phyloP scores from a whole-genome alignment of 768 basidiomycete genomes.

The Hygrocybe coccinea region DNA sequence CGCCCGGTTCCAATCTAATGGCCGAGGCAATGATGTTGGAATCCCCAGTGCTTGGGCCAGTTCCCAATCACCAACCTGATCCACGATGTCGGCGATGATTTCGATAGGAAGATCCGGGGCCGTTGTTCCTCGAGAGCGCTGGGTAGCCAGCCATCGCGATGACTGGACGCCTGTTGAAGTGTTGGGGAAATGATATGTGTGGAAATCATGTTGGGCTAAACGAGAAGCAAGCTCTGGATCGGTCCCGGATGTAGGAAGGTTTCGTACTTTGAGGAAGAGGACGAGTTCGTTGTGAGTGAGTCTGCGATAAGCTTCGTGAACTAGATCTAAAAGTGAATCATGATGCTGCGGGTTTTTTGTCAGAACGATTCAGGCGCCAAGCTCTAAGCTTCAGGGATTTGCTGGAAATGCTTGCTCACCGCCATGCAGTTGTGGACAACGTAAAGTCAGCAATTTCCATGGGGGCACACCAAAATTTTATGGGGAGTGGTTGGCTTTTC shows the following conservation, averaged over 20 bases:
- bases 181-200: conserved; percentile 60
- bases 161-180: conserved; percentile 24
- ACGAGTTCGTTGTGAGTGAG: conserved; percentile 63
- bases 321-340: conserved; percentile 40
- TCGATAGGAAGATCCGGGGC: conserved; percentile 68
- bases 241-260: conserved; percentile 59
- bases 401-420: background rate
- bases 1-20: conserved; percentile 68
- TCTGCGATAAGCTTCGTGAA: conserved; percentile 65
- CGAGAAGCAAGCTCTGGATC: conserved; percentile 63
- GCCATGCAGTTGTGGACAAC: too few species aligned
- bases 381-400: background rate
- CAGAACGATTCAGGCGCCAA: background rate
- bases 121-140: conserved; percentile 29
- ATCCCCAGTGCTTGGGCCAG: conserved; percentile 72
- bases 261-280: conserved; percentile 70
- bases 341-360: conserved; percentile 24
- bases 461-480: too few species aligned
- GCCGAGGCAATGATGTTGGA: conserved; percentile 61
- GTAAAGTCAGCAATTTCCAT: too few species aligned
- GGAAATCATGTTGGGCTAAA: conserved; percentile 69
- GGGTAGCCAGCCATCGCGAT: conserved; percentile 26
- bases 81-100: conserved; percentile 70
- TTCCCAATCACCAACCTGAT: conserved; percentile 81
- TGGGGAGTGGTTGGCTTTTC: too few species aligned